Percentiles rank a stretch among this genome's conserved stretches.
These are phyloP conservation scores for Hibiscus mutabilis DNA, from an alignment of 345 rosid species.

Conservation along the genomic window DNA sequence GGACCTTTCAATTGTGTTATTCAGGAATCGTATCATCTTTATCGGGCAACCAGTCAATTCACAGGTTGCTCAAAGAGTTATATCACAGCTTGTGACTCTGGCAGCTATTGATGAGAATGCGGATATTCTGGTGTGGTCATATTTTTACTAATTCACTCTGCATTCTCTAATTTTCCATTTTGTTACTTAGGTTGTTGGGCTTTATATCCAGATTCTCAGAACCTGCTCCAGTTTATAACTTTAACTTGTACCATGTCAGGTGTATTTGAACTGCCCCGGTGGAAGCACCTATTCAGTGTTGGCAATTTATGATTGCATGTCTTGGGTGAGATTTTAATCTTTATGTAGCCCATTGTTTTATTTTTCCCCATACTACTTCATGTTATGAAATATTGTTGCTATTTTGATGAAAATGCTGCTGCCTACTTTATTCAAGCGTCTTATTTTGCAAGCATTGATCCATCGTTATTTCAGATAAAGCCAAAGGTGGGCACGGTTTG, in stretches of 20 bases:
- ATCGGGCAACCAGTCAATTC: constrained; percentile 77
- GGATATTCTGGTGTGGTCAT: constrained; percentile 65
- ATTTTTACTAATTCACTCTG: background rate
- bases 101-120: constrained; percentile 81
- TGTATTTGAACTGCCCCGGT: constrained; percentile 89
- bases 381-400: background rate
- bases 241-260: constrained; percentile 31
- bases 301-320: constrained; percentile 96
- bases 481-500: constrained; percentile 93
- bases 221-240: constrained; percentile 7
- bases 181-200: background rate
- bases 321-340: constrained; percentile 54
- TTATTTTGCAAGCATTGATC: constrained; percentile 8
- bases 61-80: constrained; percentile 82
- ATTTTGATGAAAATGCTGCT: background rate
- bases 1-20: constrained; percentile 79
- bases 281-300: constrained; percentile 84
- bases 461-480: constrained; percentile 51
- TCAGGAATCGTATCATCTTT: constrained; percentile 82
- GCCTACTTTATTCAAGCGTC: background rate
- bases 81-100: constrained; percentile 88
- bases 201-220: background rate
- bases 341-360: background rate
- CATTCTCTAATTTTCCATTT: background rate
- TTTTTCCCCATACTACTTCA: background rate